A percentile compares a stretch with the other conserved stretches of the same genome.
These are phyloP conservation scores for Aspergillus pseudotamarii DNA, from an alignment of 2,329 filamentous ascomycete species.

Conservation along the genomic window DNA sequence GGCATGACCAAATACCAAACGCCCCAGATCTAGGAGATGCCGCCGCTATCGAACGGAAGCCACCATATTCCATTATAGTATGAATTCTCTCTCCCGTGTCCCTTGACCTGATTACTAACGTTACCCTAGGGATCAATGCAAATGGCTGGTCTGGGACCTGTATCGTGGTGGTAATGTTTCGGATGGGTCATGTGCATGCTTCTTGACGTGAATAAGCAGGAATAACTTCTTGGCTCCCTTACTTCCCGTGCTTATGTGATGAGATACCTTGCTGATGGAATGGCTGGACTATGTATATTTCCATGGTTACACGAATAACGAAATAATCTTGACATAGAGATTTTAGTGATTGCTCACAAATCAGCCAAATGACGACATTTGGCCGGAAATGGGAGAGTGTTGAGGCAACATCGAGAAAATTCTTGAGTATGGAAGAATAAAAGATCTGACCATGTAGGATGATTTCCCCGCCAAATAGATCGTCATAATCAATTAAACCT, in stretches of 20 bases:
- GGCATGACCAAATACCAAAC: slow-evolving; percentile 82
- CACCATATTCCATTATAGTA: slow-evolving; percentile 54
- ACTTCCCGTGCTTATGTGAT: not conserved
- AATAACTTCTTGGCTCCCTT: not conserved
- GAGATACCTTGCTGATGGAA: not conserved
- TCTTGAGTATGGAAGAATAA: not conserved
- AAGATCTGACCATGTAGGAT: not conserved
- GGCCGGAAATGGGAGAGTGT: not conserved
- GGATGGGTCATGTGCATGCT: not conserved
- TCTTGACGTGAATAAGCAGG: slow-evolving; percentile 2
- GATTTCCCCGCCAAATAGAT: not conserved
- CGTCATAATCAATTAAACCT: not conserved
- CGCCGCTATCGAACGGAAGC: slow-evolving; percentile 59
- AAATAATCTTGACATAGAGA: slow-evolving; percentile 6
- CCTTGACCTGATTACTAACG: slow-evolving; percentile 13
- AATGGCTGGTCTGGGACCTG: slow-evolving; percentile 48
- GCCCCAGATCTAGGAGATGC: slow-evolving; percentile 68
- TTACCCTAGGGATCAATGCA: slow-evolving; percentile 48
- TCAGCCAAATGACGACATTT: slow-evolving; percentile 8
- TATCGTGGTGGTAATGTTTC: slow-evolving; percentile 47
- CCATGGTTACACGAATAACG: slow-evolving; percentile 11
- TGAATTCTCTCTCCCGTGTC: slow-evolving; percentile 4
- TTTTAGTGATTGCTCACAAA: slow-evolving; percentile 3
- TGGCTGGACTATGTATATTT: not conserved
- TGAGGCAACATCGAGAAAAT: too few relatives aligned